A percentile compares a stretch with the other conserved stretches of the same genome.
Evolutionary conservation across 1,139 yeast species (phyloP).

Genomic region (Casaregolazyma suthepensis): DNA sequence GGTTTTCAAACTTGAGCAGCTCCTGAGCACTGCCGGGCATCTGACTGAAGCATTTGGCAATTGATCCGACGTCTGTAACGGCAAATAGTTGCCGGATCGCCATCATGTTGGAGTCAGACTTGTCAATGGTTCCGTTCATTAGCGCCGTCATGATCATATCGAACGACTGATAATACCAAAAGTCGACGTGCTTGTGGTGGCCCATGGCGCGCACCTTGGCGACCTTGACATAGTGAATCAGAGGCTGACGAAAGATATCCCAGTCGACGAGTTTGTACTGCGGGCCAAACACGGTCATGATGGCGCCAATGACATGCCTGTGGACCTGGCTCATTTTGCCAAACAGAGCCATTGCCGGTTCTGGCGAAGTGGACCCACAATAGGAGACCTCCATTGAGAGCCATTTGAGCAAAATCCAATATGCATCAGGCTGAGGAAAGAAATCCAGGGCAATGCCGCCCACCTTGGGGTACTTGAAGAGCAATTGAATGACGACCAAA

Average conservation of each 20-base stretch:
- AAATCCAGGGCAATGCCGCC: not conserved
- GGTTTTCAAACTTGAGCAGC: not conserved
- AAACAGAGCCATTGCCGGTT: not conserved
- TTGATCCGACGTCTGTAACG: not conserved
- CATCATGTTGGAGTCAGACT: not conserved
- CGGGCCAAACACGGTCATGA: not conserved
- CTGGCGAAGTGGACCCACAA: not conserved
- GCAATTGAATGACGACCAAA: not conserved
- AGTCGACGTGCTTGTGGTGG: not conserved
- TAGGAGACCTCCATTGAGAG: not conserved
- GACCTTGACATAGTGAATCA: not conserved
- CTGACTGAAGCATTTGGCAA: not conserved
- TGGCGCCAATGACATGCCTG: not conserved
- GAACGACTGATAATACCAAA: slow-evolving; percentile 1
- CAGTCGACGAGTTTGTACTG: not conserved
- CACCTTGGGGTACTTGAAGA: slow-evolving; percentile 2
- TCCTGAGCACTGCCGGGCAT: not conserved
- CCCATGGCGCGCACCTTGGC: not conserved
- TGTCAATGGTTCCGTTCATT: not conserved
- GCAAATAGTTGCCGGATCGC: not conserved
- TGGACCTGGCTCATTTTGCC: not conserved
- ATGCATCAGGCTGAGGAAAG: not conserved
- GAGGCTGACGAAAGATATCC: not conserved
- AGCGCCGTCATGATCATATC: not conserved
- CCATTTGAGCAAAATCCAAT: not conserved